Evolutionary conservation across 257 asterid genomes (phyloP).

Genomic region (Petunia secreta): DNA sequence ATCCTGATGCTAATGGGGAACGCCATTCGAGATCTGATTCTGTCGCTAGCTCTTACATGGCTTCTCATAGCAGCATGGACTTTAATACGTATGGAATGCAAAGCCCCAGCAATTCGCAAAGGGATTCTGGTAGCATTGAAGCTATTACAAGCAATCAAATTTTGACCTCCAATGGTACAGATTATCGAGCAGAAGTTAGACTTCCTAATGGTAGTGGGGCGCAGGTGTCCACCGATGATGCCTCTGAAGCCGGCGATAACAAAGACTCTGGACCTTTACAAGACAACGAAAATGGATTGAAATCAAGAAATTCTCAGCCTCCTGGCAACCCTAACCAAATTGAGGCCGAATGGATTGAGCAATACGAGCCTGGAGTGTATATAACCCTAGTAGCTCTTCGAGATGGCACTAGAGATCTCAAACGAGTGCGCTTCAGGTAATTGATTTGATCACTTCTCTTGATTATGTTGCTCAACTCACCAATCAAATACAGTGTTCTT

Average conservation of each 20-base stretch:
- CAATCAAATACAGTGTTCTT: neutral
- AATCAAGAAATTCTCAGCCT: slow-evolving; percentile 48
- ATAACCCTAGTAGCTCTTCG: slow-evolving; percentile 83
- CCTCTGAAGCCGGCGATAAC: slow-evolving; percentile 48
- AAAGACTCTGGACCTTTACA: slow-evolving; percentile 46
- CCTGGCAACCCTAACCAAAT: slow-evolving; percentile 63
- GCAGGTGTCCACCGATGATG: slow-evolving; percentile 48
- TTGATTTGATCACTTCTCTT: slow-evolving; percentile 1
- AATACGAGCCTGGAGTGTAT: slow-evolving; percentile 90
- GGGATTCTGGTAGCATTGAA: slow-evolving; percentile 42
- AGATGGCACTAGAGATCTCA: slow-evolving; percentile 96
- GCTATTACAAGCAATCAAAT: slow-evolving; percentile 41
- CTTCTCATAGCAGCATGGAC: slow-evolving; percentile 50
- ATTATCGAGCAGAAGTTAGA: slow-evolving; percentile 45
- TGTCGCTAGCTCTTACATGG: slow-evolving; percentile 39
- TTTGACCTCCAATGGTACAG: slow-evolving; percentile 44
- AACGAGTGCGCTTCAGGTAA: slow-evolving; percentile 98
- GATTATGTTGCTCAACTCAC: slow-evolving; percentile 3
- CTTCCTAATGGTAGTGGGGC: slow-evolving; percentile 53
- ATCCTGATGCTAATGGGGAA: slow-evolving; percentile 55
- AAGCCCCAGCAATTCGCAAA: slow-evolving; percentile 32
- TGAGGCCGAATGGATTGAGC: slow-evolving; percentile 94
- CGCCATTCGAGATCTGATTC: slow-evolving; percentile 51
- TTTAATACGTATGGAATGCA: slow-evolving; percentile 42
- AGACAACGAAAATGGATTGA: slow-evolving; percentile 52